phyloP scores from a whole-genome alignment of 1,284 basidiomycete species.

The Apiotrichum mycotoxinovorans region DNA sequence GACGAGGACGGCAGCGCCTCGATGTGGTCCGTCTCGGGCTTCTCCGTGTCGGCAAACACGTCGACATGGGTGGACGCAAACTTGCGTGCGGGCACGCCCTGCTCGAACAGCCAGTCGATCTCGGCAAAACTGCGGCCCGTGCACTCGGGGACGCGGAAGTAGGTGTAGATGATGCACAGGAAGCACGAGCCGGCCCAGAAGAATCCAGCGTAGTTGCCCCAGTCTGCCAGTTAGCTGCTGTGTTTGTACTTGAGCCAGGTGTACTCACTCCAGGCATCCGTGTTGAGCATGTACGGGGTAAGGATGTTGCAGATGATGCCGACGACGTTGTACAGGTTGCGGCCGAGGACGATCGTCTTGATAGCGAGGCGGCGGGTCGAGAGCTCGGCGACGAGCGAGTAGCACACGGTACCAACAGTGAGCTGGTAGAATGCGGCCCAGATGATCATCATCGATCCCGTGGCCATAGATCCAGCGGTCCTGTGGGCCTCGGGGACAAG shows the following conservation, averaged over 20 bases:
- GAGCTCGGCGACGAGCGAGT: slow-evolving; percentile 52
- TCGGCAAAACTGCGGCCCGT: slow-evolving; percentile 51
- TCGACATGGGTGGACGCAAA: slow-evolving; percentile 27
- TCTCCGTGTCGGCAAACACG: slow-evolving; percentile 16
- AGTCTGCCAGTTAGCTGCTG: slow-evolving; percentile 22
- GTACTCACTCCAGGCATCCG: slow-evolving; percentile 40
- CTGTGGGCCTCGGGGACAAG: slow-evolving; percentile 36
- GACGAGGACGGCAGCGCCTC: not conserved
- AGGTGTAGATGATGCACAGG: slow-evolving; percentile 35
- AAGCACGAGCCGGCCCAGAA: slow-evolving; percentile 34
- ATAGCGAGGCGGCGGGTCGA: slow-evolving; percentile 53
- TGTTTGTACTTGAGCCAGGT: too few species aligned
- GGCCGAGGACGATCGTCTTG: slow-evolving; percentile 56
- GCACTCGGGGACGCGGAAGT: slow-evolving; percentile 39
- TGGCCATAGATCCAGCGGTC: slow-evolving; percentile 40
- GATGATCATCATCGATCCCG: slow-evolving; percentile 51
- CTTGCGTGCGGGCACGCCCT: slow-evolving; percentile 28
- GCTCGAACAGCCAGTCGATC: slow-evolving; percentile 49
- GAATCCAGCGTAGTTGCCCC: slow-evolving; percentile 37
- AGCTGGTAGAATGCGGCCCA: slow-evolving; percentile 50
- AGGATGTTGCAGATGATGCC: slow-evolving; percentile 50
- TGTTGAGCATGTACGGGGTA: slow-evolving; percentile 53
- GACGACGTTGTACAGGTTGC: slow-evolving; percentile 48
- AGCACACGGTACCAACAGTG: slow-evolving; percentile 44
- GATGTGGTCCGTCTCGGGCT: not conserved